A percentile compares a stretch with the other conserved stretches of the same genome.
Evolutionary conservation across 176 grass and related monocot genomes (phyloP).

Genomic region (Poa annua): DNA sequence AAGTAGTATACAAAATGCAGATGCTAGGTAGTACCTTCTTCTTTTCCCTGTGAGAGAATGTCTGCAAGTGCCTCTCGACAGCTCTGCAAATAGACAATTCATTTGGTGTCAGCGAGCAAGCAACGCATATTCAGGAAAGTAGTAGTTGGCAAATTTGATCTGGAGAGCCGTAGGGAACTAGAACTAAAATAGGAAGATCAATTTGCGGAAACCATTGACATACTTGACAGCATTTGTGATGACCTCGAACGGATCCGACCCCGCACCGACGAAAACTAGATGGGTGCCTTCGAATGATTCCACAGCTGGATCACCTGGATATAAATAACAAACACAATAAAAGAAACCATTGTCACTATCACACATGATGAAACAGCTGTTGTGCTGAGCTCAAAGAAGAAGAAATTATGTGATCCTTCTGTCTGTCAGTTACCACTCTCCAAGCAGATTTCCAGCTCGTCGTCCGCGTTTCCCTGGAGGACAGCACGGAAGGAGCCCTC

Average conservation of each 20-base stretch:
- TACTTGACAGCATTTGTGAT: constrained; percentile 77
- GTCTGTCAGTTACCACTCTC: constrained; percentile 60
- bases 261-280: constrained; percentile 69
- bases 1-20: constrained; percentile 18
- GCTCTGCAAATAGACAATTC: constrained; percentile 47
- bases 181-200: constrained; percentile 30
- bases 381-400: constrained; percentile 13
- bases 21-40: constrained; percentile 61
- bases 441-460: constrained; percentile 83
- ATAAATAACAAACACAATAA: background rate
- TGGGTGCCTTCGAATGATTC: constrained; percentile 76
- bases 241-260: constrained; percentile 79
- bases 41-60: constrained; percentile 77
- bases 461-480: constrained; percentile 72
- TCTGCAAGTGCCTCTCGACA: constrained; percentile 79
- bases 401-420: background rate
- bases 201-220: constrained; percentile 26
- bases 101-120: constrained; percentile 35
- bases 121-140: background rate
- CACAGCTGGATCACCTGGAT: constrained; percentile 71
- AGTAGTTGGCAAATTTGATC: background rate
- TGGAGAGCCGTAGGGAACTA: background rate
- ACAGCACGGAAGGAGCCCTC: constrained; percentile 78
- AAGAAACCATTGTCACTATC: background rate
- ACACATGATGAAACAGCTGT: constrained; percentile 26